Base-by-base conservation (phyloP, 2,329 filamentous ascomycete species). In the Fusarium sp. region DNA sequence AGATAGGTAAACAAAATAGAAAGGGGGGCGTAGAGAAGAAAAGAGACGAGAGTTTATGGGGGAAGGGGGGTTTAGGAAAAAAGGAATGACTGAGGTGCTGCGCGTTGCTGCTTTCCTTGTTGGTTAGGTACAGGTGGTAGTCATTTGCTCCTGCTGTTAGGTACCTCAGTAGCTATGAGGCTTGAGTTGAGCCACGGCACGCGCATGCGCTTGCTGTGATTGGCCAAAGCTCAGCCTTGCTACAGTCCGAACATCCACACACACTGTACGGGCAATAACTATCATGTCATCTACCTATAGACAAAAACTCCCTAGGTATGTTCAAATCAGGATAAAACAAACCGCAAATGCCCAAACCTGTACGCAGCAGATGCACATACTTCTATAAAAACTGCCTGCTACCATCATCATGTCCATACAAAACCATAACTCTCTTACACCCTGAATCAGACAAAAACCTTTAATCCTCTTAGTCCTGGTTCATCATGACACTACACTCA, bases 181-280 rank as follows among this genome's bases (percentile, higher is more conserved):
- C 61, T 65, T 65, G 62, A 52, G 42, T 51, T 64, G 61, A 67
- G 60, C 60, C 68, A 73, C 67, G 64, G 60, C 65, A 50, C 51
- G 40, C 36, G 58, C 56, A 53, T 49, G 36, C n/a, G 29, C 50
- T 43, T 46, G 41, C 28, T 50, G 57, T 74, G 64, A 72, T 73
- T 74, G 72, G 72, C 40, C 36, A 40, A 26, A 41, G 26, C n/a
- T 22, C 38, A 47, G 39, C 25, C 52, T 47, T 13, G 3, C 3
- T 19, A 59, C 45, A 42, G 58, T 61, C 3, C 11, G 2, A 31
- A 2, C 0, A 7, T 1, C 1, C 1, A 1, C 0, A 2, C 5
- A 43, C 32, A 72, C 72, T 58, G 64, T 71, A 5, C 0, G 0
- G 19, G 19, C 19, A 19, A 19, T 19, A 19, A 1, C 12, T 7